phyloP scores from a whole-genome alignment of 2,329 filamentous ascomycete species.

The Stemphylium vesicarium region DNA sequence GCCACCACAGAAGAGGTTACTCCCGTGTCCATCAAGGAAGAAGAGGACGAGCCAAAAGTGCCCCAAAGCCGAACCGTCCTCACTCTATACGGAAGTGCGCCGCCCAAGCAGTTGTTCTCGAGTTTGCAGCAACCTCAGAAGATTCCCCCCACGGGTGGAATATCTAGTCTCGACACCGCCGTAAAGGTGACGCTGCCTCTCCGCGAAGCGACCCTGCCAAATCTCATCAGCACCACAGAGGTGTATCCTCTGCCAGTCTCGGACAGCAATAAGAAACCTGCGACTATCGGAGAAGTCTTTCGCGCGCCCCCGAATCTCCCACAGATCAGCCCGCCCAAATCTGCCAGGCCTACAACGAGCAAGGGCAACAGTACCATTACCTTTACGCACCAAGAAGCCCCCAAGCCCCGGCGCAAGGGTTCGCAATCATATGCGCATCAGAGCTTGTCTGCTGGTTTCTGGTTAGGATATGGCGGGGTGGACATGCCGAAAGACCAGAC shows the following conservation, averaged over 20 bases:
- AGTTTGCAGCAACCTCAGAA: conserved; percentile 70
- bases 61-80: conserved; percentile 66
- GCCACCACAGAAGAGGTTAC: conserved; percentile 18
- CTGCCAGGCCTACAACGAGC: conserved; percentile 72
- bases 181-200: conserved; percentile 58
- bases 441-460: conserved; percentile 69
- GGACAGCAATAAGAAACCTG: conserved; percentile 57
- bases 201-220: conserved; percentile 72
- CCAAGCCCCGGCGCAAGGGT: conserved; percentile 50
- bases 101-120: conserved; percentile 81
- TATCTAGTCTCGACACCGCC: conserved; percentile 48
- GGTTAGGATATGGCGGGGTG: conserved; percentile 62
- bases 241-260: conserved; percentile 62
- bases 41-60: conserved; percentile 29
- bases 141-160: conserved; percentile 38
- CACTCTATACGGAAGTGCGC: conserved; percentile 76
- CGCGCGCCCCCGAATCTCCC: conserved; percentile 70
- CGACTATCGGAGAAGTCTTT: conserved; percentile 76
- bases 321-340: conserved; percentile 73
- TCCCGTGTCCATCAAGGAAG: conserved; percentile 27
- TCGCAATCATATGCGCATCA: conserved; percentile 69
- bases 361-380: conserved; percentile 56
- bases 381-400: conserved; percentile 61
- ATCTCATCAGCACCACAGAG: conserved; percentile 73
- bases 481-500: conserved; percentile 50